Evolutionary conservation across 2,329 filamentous ascomycete species (phyloP).

Genomic region (Fusarium sp.): DNA sequence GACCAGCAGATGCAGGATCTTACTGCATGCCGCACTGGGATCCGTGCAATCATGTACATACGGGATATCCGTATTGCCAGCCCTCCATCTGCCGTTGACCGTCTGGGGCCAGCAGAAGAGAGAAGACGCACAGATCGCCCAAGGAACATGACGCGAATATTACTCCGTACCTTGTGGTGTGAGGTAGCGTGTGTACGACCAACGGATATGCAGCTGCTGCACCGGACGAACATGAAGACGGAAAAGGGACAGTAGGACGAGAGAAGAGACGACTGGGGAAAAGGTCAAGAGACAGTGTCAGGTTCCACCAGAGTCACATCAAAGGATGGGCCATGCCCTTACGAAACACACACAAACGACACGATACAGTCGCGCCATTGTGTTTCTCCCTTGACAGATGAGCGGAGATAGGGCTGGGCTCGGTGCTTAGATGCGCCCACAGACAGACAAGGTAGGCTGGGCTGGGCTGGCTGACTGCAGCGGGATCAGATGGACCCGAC

Average conservation of each 20-base stretch:
- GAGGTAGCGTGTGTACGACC: background rate
- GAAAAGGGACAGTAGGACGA: background rate
- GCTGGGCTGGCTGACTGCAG: background rate
- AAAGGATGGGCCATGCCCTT: background rate
- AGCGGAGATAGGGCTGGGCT: slow-evolving; percentile 10
- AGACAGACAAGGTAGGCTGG: background rate
- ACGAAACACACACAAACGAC: background rate
- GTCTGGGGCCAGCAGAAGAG: slow-evolving; percentile 3
- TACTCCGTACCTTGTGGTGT: slow-evolving; percentile 2
- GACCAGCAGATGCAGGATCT: background rate
- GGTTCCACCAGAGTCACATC: background rate
- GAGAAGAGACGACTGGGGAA: background rate
- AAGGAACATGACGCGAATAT: slow-evolving; percentile 12
- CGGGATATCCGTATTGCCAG: slow-evolving; percentile 1
- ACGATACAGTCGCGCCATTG: slow-evolving; percentile 1
- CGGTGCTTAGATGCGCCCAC: background rate
- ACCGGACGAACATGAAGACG: background rate
- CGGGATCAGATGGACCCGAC: background rate
- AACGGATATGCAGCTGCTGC: background rate
- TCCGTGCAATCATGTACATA: slow-evolving; percentile 19
- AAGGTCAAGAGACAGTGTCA: background rate
- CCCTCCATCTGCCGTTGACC: slow-evolving; percentile 14
- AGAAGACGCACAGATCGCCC: slow-evolving; percentile 23
- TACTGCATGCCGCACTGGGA: slow-evolving; percentile 20
- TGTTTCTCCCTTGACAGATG: slow-evolving; percentile 7